phyloP scores from a whole-genome alignment of 495 filamentous ascomycete genomes.

The Penicillium coprophilum region DNA sequence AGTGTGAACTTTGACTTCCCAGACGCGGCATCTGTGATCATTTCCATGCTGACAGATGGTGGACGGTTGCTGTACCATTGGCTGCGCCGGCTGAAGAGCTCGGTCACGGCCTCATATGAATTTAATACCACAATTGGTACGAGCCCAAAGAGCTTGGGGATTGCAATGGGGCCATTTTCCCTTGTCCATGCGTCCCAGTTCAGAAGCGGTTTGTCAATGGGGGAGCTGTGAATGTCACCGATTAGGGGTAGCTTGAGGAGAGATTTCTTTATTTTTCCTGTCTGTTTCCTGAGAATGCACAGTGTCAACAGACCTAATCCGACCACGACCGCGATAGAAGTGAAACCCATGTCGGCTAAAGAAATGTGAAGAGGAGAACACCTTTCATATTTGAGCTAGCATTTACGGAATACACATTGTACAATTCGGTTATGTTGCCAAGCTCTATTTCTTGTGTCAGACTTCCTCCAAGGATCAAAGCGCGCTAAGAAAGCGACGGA shows the following conservation, averaged over 20 bases:
- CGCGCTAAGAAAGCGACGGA: neutral
- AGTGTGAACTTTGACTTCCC: constrained; percentile 29
- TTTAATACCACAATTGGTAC: constrained; percentile 33
- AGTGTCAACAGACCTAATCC: neutral
- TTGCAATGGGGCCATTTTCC: constrained; percentile 28
- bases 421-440: neutral
- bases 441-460: neutral
- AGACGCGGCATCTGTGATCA: constrained; percentile 29
- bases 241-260: constrained; percentile 32
- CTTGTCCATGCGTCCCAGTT: constrained; percentile 32
- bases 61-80: constrained; percentile 38
- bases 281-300: neutral
- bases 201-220: constrained; percentile 24
- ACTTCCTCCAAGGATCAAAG: neutral
- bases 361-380: neutral
- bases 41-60: constrained; percentile 34
- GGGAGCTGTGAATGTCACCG: constrained; percentile 30
- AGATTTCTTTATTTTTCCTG: neutral
- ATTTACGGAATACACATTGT: neutral
- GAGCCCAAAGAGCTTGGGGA: constrained; percentile 30
- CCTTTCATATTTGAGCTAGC: neutral
- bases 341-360: neutral
- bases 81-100: constrained; percentile 35
- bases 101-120: constrained; percentile 30
- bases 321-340: neutral